Evolutionary conservation across 2,329 filamentous ascomycete species (phyloP).

Genomic region (Fragosphaeria purpurea): DNA sequence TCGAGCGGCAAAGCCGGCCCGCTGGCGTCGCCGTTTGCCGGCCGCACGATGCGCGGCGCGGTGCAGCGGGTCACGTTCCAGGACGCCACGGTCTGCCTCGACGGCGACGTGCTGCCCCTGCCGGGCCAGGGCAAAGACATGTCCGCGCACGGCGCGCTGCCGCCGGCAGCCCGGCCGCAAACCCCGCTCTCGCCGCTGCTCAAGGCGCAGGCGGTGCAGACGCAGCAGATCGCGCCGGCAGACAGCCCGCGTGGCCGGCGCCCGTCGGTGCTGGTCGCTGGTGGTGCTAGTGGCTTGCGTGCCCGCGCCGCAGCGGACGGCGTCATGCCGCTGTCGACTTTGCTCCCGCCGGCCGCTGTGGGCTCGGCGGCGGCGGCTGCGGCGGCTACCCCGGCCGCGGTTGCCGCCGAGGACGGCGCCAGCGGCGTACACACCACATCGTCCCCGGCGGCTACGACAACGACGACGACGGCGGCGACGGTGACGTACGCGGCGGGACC

Average conservation of each 20-base stretch:
- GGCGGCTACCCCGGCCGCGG: constrained; percentile 26
- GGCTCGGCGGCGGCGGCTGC: not conserved
- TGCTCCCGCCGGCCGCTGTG: not conserved
- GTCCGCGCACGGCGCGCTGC: constrained; percentile 53
- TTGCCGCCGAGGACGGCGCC: constrained; percentile 1
- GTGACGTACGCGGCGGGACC: not conserved
- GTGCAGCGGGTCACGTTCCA: constrained; percentile 70
- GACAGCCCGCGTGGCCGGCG: constrained; percentile 20
- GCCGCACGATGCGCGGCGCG: constrained; percentile 56
- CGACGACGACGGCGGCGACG: constrained; percentile 27
- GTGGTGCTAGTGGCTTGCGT: too few relatives aligned
- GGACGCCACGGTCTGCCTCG: constrained; percentile 63
- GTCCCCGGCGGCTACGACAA: constrained; percentile 14
- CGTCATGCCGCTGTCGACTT: constrained; percentile 15
- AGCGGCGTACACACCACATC: constrained; percentile 13
- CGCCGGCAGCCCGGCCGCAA: constrained; percentile 23
- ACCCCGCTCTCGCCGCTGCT: constrained; percentile 46
- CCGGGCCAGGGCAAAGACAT: constrained; percentile 59
- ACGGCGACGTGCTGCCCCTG: constrained; percentile 52
- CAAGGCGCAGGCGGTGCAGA: constrained; percentile 37
- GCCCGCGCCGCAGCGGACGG: not conserved
- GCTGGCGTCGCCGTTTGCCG: constrained; percentile 58
- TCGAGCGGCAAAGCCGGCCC: not conserved
- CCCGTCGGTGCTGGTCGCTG: too few relatives aligned
- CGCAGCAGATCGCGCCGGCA: constrained; percentile 17